Conservation (phyloP, 176 grass and related monocot genomes). For the Musa troglodytarum region DNA sequence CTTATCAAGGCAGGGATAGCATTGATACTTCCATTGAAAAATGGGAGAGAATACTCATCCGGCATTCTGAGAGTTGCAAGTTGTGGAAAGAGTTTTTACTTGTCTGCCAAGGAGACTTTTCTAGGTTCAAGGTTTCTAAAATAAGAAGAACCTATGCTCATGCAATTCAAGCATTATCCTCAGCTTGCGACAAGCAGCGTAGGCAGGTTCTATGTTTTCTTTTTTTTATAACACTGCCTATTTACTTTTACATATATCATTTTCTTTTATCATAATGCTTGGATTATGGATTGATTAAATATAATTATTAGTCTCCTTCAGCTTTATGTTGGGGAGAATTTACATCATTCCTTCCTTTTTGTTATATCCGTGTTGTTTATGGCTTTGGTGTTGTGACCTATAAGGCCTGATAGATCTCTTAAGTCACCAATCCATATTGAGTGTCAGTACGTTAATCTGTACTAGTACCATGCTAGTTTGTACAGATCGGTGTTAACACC, state of each 20-base stretch:
- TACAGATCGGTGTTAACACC: no score
- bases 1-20: constrained; percentile 70
- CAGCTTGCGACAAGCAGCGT: constrained; percentile 73
- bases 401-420: background rate
- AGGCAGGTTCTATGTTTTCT: constrained; percentile 64
- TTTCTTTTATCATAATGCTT: background rate
- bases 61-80: constrained; percentile 67
- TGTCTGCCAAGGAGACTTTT: constrained; percentile 86
- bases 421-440: background rate
- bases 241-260: background rate
- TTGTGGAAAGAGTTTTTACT: constrained; percentile 94
- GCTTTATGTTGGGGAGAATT: background rate
- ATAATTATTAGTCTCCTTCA: background rate
- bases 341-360: background rate
- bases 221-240: constrained; percentile 1
- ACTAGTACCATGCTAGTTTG: no score
- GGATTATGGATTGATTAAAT: background rate
- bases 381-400: background rate
- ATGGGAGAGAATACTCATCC: constrained; percentile 71
- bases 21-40: constrained; percentile 44
- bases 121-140: constrained; percentile 87
- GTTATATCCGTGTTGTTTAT: background rate
- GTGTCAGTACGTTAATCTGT: no score
- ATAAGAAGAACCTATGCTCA: constrained; percentile 50
- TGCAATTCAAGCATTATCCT: constrained; percentile 75